phyloP scores from a whole-genome alignment of 129 eudicot species.

The Tagetes patula region DNA sequence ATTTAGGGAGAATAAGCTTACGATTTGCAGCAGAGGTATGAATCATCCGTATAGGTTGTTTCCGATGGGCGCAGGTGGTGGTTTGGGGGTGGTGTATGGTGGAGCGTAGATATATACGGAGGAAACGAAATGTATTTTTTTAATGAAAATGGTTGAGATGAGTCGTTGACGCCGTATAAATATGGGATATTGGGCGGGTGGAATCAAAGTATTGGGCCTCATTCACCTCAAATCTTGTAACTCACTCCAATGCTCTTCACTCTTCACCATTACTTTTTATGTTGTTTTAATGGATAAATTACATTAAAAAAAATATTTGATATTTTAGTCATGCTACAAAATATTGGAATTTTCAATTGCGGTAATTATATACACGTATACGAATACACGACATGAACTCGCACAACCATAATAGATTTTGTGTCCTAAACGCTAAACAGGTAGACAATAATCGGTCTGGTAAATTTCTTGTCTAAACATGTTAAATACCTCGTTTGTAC shows the following conservation, averaged over 20 bases:
- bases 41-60: slow-evolving; percentile 17
- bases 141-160: neutral
- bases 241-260: neutral
- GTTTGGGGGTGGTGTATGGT: slow-evolving; percentile 20
- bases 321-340: too few relatives aligned
- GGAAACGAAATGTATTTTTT: slow-evolving; percentile 10
- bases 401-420: too few relatives aligned
- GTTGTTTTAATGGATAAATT: too few relatives aligned
- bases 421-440: too few relatives aligned
- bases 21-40: slow-evolving; percentile 19
- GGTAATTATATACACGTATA: too few relatives aligned
- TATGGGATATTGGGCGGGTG: neutral
- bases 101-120: slow-evolving; percentile 16
- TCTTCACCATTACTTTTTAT: too few relatives aligned
- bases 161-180: slow-evolving; percentile 16
- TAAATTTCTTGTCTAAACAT: too few relatives aligned
- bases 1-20: slow-evolving; percentile 16
- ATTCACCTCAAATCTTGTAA: neutral
- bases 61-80: slow-evolving; percentile 30
- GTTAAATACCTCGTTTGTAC: too few relatives aligned
- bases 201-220: neutral
- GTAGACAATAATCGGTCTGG: too few relatives aligned
- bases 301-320: too few relatives aligned
- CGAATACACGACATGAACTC: too few relatives aligned
- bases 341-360: too few relatives aligned